Evolutionary conservation across 345 rosid genomes (phyloP).

Genomic region (Populus deltoides): DNA sequence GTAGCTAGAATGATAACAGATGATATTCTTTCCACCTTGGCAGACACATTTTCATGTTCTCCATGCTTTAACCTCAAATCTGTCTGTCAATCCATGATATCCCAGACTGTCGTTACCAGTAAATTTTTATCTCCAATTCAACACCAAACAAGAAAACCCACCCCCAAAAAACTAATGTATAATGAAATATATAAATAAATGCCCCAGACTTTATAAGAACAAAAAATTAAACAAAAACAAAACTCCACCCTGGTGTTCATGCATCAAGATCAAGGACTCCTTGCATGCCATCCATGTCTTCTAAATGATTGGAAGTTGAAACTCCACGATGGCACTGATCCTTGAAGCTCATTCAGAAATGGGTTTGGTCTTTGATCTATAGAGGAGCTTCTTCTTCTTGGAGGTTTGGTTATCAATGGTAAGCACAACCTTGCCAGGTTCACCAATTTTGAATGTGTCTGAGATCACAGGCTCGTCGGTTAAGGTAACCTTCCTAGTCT

Average conservation of each 20-base stretch:
- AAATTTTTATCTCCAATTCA: background rate
- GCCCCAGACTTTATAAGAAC: background rate
- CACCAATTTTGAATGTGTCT: conserved; percentile 37
- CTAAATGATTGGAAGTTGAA: background rate
- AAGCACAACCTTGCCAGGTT: conserved; percentile 45
- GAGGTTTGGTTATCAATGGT: conserved; percentile 39
- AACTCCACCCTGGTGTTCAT: background rate
- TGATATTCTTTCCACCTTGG: background rate
- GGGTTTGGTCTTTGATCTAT: conserved; percentile 43
- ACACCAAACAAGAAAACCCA: background rate
- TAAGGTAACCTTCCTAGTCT: conserved; percentile 32
- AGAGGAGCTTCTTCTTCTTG: conserved; percentile 54
- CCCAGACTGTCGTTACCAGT: background rate
- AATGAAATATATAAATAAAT: conserved; percentile 8
- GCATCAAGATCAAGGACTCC: background rate
- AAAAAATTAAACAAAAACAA: background rate
- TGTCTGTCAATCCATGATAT: background rate
- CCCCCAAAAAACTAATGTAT: background rate
- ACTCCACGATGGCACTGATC: background rate
- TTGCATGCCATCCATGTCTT: conserved; percentile 2
- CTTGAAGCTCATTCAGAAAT: conserved; percentile 21
- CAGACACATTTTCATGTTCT: conserved; percentile 9
- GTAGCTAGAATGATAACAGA: conserved; percentile 2
- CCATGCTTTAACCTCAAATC: conserved; percentile 6
- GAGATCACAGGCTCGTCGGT: conserved; percentile 32